phyloP scores from a whole-genome alignment of 2,329 filamentous ascomycete species.

The Neonectria magnoliae region DNA sequence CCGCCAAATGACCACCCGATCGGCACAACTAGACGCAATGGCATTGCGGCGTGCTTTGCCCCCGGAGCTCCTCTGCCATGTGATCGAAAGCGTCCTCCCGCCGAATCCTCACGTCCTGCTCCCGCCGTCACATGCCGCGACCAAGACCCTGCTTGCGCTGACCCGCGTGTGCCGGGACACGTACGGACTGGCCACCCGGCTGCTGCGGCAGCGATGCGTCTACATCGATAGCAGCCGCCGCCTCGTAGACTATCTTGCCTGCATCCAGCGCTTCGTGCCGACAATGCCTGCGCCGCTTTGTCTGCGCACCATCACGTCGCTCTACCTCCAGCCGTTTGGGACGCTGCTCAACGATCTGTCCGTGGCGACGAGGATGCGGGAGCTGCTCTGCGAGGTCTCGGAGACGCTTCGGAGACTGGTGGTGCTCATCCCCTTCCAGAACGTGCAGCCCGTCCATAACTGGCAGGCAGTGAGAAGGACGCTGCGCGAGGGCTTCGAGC shows the following conservation, averaged over 20 bases:
- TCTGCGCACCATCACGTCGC: slow-evolving; percentile 49
- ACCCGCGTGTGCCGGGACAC: slow-evolving; percentile 55
- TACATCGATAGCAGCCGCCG: slow-evolving; percentile 53
- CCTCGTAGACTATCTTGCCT: slow-evolving; percentile 47
- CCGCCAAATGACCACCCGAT: slow-evolving; percentile 24
- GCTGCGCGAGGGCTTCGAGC: slow-evolving; percentile 57
- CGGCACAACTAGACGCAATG: slow-evolving; percentile 6
- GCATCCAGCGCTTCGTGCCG: slow-evolving; percentile 47
- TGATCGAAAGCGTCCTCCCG: slow-evolving; percentile 50
- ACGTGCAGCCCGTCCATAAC: slow-evolving; percentile 54
- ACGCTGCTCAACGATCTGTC: slow-evolving; percentile 51
- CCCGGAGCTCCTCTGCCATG: slow-evolving; percentile 48
- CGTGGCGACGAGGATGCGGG: slow-evolving; percentile 52
- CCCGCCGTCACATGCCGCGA: slow-evolving; percentile 51
- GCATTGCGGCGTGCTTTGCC: slow-evolving; percentile 41
- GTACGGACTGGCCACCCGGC: slow-evolving; percentile 51
- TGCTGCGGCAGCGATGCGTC: slow-evolving; percentile 57
- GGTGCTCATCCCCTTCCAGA: slow-evolving; percentile 59
- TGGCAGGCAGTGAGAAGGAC: slow-evolving; percentile 51
- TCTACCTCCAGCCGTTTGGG: slow-evolving; percentile 55
- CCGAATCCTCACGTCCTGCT: slow-evolving; percentile 46
- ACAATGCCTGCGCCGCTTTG: slow-evolving; percentile 42
- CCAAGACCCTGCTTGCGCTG: slow-evolving; percentile 56
- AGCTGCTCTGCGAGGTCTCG: slow-evolving; percentile 54
- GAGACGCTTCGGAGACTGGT: slow-evolving; percentile 56